Conservation (phyloP, 805 yeast genomes). For the Yamadazyma phyllophila region DNA sequence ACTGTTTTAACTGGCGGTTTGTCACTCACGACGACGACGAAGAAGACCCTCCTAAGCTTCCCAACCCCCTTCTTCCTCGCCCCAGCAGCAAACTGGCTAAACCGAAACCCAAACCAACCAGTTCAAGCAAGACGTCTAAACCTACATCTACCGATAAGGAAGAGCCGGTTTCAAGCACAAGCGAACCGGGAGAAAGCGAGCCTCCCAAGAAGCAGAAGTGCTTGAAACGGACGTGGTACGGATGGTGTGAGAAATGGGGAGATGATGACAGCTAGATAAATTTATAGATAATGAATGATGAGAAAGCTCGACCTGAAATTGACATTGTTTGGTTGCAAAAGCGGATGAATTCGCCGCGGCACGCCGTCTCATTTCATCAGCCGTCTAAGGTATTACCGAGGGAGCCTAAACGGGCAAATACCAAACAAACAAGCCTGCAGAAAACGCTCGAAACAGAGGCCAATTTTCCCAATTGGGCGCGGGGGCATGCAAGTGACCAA, state of each 20-base stretch:
- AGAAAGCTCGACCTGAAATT: slow-evolving; percentile 7
- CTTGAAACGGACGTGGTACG: slow-evolving; percentile 63
- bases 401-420: neutral
- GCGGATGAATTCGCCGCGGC: neutral
- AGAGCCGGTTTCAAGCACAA: slow-evolving; percentile 1
- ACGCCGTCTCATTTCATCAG: slow-evolving; percentile 2
- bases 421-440: slow-evolving; percentile 1
- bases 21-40: slow-evolving; percentile 48
- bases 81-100: neutral
- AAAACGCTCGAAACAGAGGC: neutral
- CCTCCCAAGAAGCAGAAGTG: slow-evolving; percentile 43
- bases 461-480: neutral
- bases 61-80: slow-evolving; percentile 35
- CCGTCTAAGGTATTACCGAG: slow-evolving; percentile 5
- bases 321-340: neutral
- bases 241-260: slow-evolving; percentile 55
- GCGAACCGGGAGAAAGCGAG: slow-evolving; percentile 15
- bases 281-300: slow-evolving; percentile 1
- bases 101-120: slow-evolving; percentile 2
- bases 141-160: slow-evolving; percentile 1
- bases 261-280: slow-evolving; percentile 22
- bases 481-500: neutral
- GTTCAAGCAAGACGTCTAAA: slow-evolving; percentile 8
- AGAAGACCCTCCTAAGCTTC: slow-evolving; percentile 36
- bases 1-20: slow-evolving; percentile 87